A percentile compares a stretch with the other conserved stretches of the same genome.
These are phyloP conservation scores for Sugiyamaella smithiae DNA, from an alignment of 805 yeast species.

Conservation along the genomic window DNA sequence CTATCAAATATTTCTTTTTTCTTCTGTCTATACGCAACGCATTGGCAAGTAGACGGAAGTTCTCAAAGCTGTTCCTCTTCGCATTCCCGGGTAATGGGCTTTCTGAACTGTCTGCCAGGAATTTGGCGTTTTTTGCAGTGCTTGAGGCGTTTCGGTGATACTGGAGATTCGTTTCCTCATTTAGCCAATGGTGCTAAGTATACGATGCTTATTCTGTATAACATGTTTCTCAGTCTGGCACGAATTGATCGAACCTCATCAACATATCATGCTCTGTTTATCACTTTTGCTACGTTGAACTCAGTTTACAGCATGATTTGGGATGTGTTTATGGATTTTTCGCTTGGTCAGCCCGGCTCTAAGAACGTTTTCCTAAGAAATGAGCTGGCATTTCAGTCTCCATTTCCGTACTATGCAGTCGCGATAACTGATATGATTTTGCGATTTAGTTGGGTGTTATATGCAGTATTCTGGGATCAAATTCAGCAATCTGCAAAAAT, in stretches of 20 bases:
- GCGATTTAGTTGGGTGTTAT: conserved; percentile 90
- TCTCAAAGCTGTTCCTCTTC: conserved; percentile 67
- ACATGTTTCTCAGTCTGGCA: conserved; percentile 71
- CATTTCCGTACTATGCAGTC: conserved; percentile 67
- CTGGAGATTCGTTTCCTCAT: conserved; percentile 97
- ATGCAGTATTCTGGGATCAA: conserved; percentile 70
- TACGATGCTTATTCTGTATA: conserved; percentile 60
- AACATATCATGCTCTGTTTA: conserved; percentile 54
- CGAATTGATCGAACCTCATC: conserved; percentile 53
- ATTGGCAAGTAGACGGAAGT: conserved; percentile 53
- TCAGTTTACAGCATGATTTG: conserved; percentile 68
- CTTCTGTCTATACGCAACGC: conserved; percentile 73
- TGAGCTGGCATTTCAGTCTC: conserved; percentile 59
- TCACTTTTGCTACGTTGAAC: conserved; percentile 70
- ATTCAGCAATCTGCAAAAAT: conserved; percentile 87
- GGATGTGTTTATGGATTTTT: conserved; percentile 98
- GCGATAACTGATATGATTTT: conserved; percentile 69
- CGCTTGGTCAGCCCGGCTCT: conserved; percentile 67
- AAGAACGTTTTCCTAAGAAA: conserved; percentile 62
- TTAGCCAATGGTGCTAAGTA: conserved; percentile 85
- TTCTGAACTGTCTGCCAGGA: conserved; percentile 78
- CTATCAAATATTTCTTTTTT: conserved; percentile 82
- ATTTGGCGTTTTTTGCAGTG: conserved; percentile 92
- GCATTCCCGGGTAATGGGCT: conserved; percentile 74
- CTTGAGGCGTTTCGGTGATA: conserved; percentile 83